Conservation (phyloP, 495 filamentous ascomycete species). For the Cercophora newfieldiana region DNA sequence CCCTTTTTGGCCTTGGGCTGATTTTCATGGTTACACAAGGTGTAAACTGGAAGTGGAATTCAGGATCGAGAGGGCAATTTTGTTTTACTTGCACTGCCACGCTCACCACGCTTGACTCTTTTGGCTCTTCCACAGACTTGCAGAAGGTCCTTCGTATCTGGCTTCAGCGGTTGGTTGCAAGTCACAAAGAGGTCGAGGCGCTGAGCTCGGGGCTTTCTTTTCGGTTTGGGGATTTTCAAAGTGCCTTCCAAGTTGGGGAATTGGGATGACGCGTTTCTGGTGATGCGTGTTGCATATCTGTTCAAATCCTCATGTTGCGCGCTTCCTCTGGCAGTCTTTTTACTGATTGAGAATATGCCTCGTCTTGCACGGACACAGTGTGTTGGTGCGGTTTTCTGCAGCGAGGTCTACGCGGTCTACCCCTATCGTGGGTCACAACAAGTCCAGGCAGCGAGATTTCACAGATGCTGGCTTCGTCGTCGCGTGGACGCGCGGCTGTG, state of each 20-base stretch:
- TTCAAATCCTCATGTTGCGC: not conserved
- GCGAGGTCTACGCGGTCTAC: too few species aligned
- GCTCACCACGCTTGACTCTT: not conserved
- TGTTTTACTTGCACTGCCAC: not conserved
- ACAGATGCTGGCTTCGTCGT: not conserved
- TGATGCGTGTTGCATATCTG: not conserved
- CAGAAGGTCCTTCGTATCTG: too few species aligned
- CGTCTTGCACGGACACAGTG: not conserved
- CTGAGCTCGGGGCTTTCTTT: not conserved
- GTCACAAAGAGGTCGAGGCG: not conserved
- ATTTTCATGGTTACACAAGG: not conserved
- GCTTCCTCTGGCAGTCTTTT: not conserved
- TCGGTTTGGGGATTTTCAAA: not conserved
- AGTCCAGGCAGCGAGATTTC: not conserved
- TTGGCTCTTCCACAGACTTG: not conserved
- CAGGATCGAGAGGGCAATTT: not conserved
- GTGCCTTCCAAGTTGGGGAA: not conserved
- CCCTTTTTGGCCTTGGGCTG: not conserved
- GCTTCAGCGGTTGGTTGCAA: not conserved
- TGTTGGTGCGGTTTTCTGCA: too few species aligned
- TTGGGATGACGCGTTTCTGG: not conserved
- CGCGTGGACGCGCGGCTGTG: not conserved
- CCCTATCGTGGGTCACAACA: not conserved
- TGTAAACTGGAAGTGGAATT: not conserved
- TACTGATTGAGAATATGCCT: not conserved